Evolutionary conservation across 306 rosid genomes (phyloP), one percentile per base, ranked within the genome.

Genomic region (Acacia melanoxylon): DNA sequence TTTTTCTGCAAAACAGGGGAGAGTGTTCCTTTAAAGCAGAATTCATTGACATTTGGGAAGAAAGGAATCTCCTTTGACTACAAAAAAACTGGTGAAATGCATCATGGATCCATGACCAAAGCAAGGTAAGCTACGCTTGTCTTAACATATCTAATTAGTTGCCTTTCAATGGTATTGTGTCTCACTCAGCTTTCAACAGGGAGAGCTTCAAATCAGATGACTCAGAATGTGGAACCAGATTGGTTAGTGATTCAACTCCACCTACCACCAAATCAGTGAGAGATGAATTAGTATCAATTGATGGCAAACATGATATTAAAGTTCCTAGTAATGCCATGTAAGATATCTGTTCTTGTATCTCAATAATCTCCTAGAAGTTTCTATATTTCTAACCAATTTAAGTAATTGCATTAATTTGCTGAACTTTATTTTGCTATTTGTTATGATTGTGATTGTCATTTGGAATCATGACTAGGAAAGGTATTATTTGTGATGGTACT

Each of bases 381-480:
- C 77, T 33, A 33, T 20, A 46, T 61, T 75, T 83, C 75, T 59
- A 49, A 68, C 51, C 58, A 75, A 35, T 29, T 56, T 46, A 80
- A 66, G 45, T 76, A 59, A 54, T 42, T 31, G 66, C 63, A 65
- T 78, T 29, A 75, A 37, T 68, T 71, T 46, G 72, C 3, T 33
- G 44, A 67, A 80, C 68, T 78, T 35, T 67, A 46, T 40, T 56
- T 56, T 75, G 71, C 68, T 76, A 72, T 33, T 56, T 79, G 49
- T 58, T 62, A 62, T 67, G 76, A 82, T 69, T 76, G 80, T 69
- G 62, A 78, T 49, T 71, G 68, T 54, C 80, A 44, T 78, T 78
- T 86, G 77, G 70, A 79, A 85, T 84, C 82, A 76, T 85, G 67
- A 76, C 65, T 85, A 89, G 91, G 80, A 92, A 88, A 76, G 86